Evolutionary conservation across 1,139 yeast genomes (phyloP), one percentile per base, ranked within the genome.

Genomic region (Debaryomyces udenii): DNA sequence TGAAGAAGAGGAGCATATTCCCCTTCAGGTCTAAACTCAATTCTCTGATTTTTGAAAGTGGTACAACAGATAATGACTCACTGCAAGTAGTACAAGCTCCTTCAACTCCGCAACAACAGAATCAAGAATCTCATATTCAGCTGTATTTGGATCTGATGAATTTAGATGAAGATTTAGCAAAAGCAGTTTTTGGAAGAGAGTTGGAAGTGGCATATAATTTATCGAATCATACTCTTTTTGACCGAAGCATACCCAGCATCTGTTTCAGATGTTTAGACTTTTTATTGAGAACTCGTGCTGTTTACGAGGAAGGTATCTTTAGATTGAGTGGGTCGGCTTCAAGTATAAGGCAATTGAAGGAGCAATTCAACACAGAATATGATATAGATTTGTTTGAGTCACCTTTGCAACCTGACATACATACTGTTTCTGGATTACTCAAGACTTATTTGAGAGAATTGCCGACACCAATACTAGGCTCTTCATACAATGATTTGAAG

Each of bases 261-360:
- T 78, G 89, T 16, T 86, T 68, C 55, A 70, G 96, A 45, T 89
- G 96, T 55, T 61, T 93, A 33, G 88, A 82, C 45, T 86, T 76
- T 51, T 69, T 93, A 37, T 74, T 78, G 40, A 75, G 71, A 36
- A 77, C 83, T 16, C 82, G 86, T 9, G 96, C 96, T 0, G 70
- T 86, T 14, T 79, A 78, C 48, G 96, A 89, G 60, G 96, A 91
- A 57, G 99, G 99, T 3, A 79, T 93, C 2, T 93, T 93, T 66
- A 73, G 99, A 48, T 69, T 91, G 42, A 88, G 94, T 61, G 99
- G 99, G 2, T 86, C 96, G 26, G 87, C 93, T 40, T 78, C 91
- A 0, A 75, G 84, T 36, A 88, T 93, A 18, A 78, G 87, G 43
- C 78, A 74, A 30, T 72, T 93, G 35, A 88, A 86, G 53, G 88